These are phyloP conservation scores for Kluyveromyces marxianus DNA, from an alignment of 1,139 yeast genomes.

Conservation along the genomic window DNA sequence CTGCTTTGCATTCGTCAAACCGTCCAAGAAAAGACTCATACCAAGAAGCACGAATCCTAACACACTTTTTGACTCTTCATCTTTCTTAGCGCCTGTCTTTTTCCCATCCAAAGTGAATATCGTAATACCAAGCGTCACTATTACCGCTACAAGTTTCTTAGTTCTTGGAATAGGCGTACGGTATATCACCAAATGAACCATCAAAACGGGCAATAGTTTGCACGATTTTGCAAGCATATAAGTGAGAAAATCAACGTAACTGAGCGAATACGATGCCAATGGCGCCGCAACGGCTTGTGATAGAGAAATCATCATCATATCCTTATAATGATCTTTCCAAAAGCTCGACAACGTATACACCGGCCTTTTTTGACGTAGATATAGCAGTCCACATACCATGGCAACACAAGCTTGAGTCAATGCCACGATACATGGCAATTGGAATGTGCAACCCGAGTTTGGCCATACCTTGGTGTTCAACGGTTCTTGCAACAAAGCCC, in stretches of 20 bases:
- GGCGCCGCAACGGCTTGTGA: constrained; percentile 83
- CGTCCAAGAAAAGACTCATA: constrained; percentile 72
- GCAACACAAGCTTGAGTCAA: constrained; percentile 70
- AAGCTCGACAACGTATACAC: constrained; percentile 17
- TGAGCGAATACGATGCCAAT: constrained; percentile 63
- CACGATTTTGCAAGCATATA: constrained; percentile 86
- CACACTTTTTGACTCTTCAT: constrained; percentile 24
- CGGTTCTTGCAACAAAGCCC: constrained; percentile 91
- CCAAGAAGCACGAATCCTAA: constrained; percentile 54
- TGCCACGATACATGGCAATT: constrained; percentile 71
- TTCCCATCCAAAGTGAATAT: constrained; percentile 52
- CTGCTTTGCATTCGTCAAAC: constrained; percentile 88
- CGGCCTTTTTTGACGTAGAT: constrained; percentile 38
- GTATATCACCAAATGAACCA: constrained; percentile 70
- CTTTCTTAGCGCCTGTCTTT: constrained; percentile 12
- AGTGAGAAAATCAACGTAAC: constrained; percentile 80
- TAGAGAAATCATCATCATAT: constrained; percentile 57
- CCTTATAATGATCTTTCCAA: constrained; percentile 28
- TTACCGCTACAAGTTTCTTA: constrained; percentile 68
- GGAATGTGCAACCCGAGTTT: constrained; percentile 47
- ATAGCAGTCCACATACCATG: constrained; percentile 54
- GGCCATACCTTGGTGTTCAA: constrained; percentile 77
- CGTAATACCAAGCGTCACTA: constrained; percentile 76
- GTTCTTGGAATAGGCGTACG: constrained; percentile 63
- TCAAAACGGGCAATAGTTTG: constrained; percentile 85